Conservation (phyloP, 371 early-diverging fungal genomes). For the Apophysomyces ossiformis region DNA sequence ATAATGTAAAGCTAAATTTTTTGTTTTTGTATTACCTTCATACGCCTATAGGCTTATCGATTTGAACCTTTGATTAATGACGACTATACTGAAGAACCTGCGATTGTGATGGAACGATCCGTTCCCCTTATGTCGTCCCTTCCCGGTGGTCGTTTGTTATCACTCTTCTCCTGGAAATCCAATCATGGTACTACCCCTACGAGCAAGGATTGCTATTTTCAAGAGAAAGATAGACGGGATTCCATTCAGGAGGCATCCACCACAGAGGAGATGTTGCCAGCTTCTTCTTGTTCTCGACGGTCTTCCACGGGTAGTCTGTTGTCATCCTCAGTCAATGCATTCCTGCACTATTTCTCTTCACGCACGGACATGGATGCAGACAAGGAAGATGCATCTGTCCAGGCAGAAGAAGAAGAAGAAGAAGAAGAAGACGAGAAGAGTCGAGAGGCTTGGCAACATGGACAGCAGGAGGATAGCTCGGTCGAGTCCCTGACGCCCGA, state of each 20-base stretch:
- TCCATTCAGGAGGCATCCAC: background rate
- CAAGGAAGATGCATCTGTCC: too few species aligned
- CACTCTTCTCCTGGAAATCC: slow-evolving; percentile 33
- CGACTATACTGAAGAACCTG: slow-evolving; percentile 45
- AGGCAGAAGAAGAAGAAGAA: too few species aligned
- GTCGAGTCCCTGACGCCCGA: background rate
- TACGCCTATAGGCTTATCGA: slow-evolving; percentile 40
- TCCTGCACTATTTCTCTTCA: slow-evolving; percentile 28
- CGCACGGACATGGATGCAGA: background rate
- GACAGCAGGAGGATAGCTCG: background rate
- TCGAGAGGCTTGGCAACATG: background rate
- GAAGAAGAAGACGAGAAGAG: background rate
- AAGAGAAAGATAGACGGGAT: background rate
- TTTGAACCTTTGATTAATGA: slow-evolving; percentile 50
- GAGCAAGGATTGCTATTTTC: background rate
- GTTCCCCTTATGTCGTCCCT: slow-evolving; percentile 40
- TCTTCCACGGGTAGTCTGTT: slow-evolving; percentile 18
- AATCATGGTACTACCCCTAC: background rate
- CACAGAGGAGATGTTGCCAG: slow-evolving; percentile 1
- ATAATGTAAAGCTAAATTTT: too few species aligned
- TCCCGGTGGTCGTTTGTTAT: slow-evolving; percentile 29
- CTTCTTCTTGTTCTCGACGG: slow-evolving; percentile 13
- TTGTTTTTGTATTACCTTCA: too few species aligned
- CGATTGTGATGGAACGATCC: slow-evolving; percentile 45
- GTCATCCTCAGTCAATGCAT: slow-evolving; percentile 20